Evolutionary conservation across 106 monocot species (phyloP).

Genomic region (Chionographis japonica): DNA sequence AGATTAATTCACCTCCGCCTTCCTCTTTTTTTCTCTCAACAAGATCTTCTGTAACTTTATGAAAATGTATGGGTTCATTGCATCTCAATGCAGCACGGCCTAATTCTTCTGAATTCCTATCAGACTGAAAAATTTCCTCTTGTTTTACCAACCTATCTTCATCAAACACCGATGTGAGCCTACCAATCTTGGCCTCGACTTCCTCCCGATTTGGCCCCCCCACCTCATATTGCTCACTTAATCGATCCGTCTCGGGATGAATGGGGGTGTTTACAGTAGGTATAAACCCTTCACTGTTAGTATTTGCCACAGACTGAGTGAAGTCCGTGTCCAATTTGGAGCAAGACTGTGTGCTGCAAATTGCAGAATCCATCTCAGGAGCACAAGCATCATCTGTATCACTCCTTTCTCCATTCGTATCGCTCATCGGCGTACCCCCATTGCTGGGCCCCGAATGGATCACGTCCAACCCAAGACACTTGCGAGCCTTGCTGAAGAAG

Average conservation of each 20-base stretch:
- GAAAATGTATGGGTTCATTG: neutral
- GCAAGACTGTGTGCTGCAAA: conserved; percentile 68
- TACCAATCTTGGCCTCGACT: conserved; percentile 16
- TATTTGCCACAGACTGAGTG: conserved; percentile 21
- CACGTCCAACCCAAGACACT: conserved; percentile 64
- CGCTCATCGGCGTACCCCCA: conserved; percentile 30
- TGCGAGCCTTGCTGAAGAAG: conserved; percentile 92
- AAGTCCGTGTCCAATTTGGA: conserved; percentile 51
- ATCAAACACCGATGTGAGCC: neutral
- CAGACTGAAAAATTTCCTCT: conserved; percentile 2
- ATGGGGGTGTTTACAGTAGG: conserved; percentile 6
- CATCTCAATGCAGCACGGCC: conserved; percentile 1
- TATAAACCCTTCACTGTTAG: conserved; percentile 14
- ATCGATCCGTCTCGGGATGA: conserved; percentile 20
- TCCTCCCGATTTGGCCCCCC: conserved; percentile 17
- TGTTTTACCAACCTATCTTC: neutral
- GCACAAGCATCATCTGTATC: conserved; percentile 63
- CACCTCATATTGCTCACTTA: conserved; percentile 14
- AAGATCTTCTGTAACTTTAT: neutral
- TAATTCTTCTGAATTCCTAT: conserved; percentile 5
- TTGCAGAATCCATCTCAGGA: conserved; percentile 63
- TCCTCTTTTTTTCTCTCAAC: neutral
- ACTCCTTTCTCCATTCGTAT: conserved; percentile 51
- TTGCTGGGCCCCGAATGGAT: conserved; percentile 26
- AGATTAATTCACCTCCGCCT: neutral